A percentile compares a stretch with the other conserved stretches of the same genome.
phyloP scores from a whole-genome alignment of 2,329 filamentous ascomycete species.

The Chalara sp. region DNA sequence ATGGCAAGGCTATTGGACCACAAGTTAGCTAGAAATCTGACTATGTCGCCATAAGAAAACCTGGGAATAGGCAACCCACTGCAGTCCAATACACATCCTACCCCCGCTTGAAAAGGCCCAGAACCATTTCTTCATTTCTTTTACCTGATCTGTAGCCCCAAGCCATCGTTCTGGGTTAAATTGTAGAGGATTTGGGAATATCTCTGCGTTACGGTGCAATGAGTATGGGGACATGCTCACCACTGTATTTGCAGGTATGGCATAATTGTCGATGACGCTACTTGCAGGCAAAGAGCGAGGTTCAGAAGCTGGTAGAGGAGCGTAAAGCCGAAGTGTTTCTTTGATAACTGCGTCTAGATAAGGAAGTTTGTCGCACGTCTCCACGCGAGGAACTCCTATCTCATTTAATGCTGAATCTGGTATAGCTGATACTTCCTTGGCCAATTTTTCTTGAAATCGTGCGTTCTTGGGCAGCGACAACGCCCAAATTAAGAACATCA shows the following conservation, averaged over 20 bases:
- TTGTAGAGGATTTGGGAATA: slow-evolving; percentile 39
- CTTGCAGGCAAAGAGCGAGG: slow-evolving; percentile 35
- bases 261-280: slow-evolving; percentile 29
- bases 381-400: slow-evolving; percentile 28
- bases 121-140: slow-evolving; percentile 41
- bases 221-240: slow-evolving; percentile 45
- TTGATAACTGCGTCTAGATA: slow-evolving; percentile 44
- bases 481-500: slow-evolving; percentile 44
- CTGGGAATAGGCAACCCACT: slow-evolving; percentile 5
- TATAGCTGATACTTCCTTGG: slow-evolving; percentile 33
- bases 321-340: slow-evolving; percentile 42
- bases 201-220: slow-evolving; percentile 42
- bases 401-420: slow-evolving; percentile 17
- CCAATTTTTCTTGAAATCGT: slow-evolving; percentile 37
- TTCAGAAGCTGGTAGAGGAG: slow-evolving; percentile 44
- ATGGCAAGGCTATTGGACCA: slow-evolving; percentile 34
- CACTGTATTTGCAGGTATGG: slow-evolving; percentile 41
- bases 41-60: background rate
- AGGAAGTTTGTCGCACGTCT: slow-evolving; percentile 31
- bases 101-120: slow-evolving; percentile 63
- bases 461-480: slow-evolving; percentile 38
- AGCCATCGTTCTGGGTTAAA: slow-evolving; percentile 49
- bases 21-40: background rate
- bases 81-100: slow-evolving; percentile 55
- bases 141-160: slow-evolving; percentile 23